Conservation (phyloP, 805 yeast species). For the Phaffomyces thermotolerans region DNA sequence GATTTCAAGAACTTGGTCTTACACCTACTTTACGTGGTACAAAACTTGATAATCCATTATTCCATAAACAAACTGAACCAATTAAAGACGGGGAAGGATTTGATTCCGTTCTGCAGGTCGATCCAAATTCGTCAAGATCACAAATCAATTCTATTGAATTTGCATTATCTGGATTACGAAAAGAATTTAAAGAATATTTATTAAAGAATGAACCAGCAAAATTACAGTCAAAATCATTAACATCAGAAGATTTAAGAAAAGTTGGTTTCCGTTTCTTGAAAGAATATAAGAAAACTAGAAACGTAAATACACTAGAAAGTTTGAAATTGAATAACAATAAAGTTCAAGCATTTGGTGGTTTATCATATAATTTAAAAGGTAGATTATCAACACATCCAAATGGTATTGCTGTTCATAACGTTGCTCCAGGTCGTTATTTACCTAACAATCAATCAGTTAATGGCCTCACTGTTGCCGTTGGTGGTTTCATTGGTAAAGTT, state of each 20-base stretch:
- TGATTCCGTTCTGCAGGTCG: slow-evolving; percentile 14
- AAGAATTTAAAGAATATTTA: slow-evolving; percentile 49
- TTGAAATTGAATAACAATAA: slow-evolving; percentile 11
- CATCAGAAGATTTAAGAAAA: slow-evolving; percentile 25
- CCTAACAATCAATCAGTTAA: slow-evolving; percentile 20
- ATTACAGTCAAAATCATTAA: slow-evolving; percentile 22
- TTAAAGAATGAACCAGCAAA: slow-evolving; percentile 42
- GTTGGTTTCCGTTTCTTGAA: slow-evolving; percentile 27
- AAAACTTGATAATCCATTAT: slow-evolving; percentile 27
- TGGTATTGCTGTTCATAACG: slow-evolving; percentile 47
- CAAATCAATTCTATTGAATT: slow-evolving; percentile 4
- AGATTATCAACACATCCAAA: slow-evolving; percentile 63
- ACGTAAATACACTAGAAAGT: slow-evolving; percentile 6
- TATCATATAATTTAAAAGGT: slow-evolving; percentile 63
- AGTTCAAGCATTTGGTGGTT: slow-evolving; percentile 68
- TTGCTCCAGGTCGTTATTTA: slow-evolving; percentile 65
- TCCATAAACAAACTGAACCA: slow-evolving; percentile 15
- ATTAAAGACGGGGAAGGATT: slow-evolving; percentile 18
- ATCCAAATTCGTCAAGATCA: slow-evolving; percentile 1
- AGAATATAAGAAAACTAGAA: slow-evolving; percentile 7
- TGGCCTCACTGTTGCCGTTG: slow-evolving; percentile 39
- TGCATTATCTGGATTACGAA: slow-evolving; percentile 36
- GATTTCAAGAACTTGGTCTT: slow-evolving; percentile 64
- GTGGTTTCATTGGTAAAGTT: slow-evolving; percentile 41
- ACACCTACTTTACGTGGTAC: slow-evolving; percentile 20